Evolutionary conservation across 345 rosid species (phyloP).

Genomic region (Erodium maritimum): DNA sequence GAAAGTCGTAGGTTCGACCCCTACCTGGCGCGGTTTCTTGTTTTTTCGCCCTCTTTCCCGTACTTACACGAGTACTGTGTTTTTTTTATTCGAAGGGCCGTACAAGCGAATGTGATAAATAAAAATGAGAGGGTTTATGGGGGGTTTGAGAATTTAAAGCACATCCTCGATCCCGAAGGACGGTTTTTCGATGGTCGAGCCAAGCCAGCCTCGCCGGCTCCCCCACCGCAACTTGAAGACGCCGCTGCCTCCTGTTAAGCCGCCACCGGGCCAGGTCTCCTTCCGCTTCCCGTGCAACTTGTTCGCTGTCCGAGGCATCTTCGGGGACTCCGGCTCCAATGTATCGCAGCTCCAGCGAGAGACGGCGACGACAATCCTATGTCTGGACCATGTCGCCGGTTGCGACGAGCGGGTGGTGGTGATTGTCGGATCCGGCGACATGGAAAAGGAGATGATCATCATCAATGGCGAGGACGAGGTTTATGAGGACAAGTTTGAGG

Average conservation of each 20-base stretch:
- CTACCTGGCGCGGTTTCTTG: constrained; percentile 63
- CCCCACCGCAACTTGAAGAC: constrained; percentile 4
- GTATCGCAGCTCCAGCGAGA: constrained; percentile 26
- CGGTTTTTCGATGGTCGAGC: not conserved
- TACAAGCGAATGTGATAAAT: not conserved
- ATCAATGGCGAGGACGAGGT: constrained; percentile 10
- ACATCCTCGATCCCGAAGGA: not conserved
- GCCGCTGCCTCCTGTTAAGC: constrained; percentile 3
- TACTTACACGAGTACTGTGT: too few species aligned
- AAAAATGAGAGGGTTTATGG: not conserved
- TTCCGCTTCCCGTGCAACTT: constrained; percentile 34
- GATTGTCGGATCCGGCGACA: constrained; percentile 25
- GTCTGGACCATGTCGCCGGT: constrained; percentile 20
- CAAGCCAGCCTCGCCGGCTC: constrained; percentile 1
- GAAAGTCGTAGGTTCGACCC: constrained; percentile 97
- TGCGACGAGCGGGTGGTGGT: constrained; percentile 29
- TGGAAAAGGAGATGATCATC: constrained; percentile 15
- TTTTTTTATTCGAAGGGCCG: not conserved
- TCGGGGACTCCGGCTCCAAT: constrained; percentile 27
- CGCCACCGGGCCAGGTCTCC: constrained; percentile 14
- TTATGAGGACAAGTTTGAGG: constrained; percentile 23
- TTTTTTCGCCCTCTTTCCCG: too few species aligned
- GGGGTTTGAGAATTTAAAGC: not conserved
- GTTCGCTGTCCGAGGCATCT: constrained; percentile 25
- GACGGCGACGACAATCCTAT: constrained; percentile 26